Evolutionary conservation across 192 early-diverging fungal species (phyloP).

Genomic region (Gonapodya prolifera): DNA sequence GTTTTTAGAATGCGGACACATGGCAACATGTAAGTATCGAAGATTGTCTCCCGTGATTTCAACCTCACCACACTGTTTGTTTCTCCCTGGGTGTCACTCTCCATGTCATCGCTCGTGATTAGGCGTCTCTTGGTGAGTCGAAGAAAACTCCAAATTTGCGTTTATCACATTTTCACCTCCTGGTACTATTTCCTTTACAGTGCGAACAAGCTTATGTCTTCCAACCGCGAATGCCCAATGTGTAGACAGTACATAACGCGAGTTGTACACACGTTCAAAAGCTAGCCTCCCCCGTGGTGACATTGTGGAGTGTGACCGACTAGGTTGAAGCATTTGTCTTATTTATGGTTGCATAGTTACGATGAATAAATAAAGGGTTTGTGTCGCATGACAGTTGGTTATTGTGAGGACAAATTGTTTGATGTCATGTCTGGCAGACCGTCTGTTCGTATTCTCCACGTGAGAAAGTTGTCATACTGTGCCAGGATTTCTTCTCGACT

Average conservation of each 20-base stretch:
- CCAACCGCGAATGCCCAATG: constrained; percentile 67
- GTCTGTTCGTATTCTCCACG: too few relatives aligned
- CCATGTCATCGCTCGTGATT: neutral
- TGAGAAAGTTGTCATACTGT: too few relatives aligned
- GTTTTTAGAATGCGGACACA: constrained; percentile 74
- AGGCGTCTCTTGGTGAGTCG: neutral
- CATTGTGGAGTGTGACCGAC: too few relatives aligned
- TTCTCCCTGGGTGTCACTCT: too few relatives aligned
- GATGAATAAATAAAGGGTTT: too few relatives aligned
- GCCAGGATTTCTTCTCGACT: too few relatives aligned
- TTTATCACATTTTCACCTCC: constrained; percentile 5
- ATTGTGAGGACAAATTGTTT: too few relatives aligned
- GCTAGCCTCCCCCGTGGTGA: neutral
- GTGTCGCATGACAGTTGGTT: too few relatives aligned
- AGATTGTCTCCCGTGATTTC: neutral
- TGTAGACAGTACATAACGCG: constrained; percentile 57
- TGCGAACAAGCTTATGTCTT: constrained; percentile 24
- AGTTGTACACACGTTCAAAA: constrained; percentile 50
- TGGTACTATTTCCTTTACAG: neutral
- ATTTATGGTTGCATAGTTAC: too few relatives aligned
- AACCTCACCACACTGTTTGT: too few relatives aligned
- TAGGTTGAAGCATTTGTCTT: too few relatives aligned
- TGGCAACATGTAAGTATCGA: constrained; percentile 51
- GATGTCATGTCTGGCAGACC: too few relatives aligned
- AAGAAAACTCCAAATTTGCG: neutral